A percentile compares a stretch with the other conserved stretches of the same genome.
Evolutionary conservation across 345 rosid genomes (phyloP).

Genomic region (Acer saccharum): DNA sequence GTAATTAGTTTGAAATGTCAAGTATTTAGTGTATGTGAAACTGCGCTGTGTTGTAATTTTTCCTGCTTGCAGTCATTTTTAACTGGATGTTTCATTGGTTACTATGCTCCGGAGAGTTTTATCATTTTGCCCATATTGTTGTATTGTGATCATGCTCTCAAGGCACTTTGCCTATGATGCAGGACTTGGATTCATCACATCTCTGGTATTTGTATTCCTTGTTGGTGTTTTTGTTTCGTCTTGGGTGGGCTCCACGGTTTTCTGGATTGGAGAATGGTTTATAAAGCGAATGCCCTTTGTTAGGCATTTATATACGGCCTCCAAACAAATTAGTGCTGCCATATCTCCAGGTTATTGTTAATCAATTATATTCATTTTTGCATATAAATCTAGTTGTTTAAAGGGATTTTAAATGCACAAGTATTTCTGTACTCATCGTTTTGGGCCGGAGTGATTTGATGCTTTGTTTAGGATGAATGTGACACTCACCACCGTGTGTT

Average conservation of each 20-base stretch:
- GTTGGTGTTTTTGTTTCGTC: conserved; percentile 70
- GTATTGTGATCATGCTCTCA: conserved; percentile 10
- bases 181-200: conserved; percentile 75
- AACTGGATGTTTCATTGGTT: neutral
- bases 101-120: conserved; percentile 6
- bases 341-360: conserved; percentile 60
- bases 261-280: conserved; percentile 76
- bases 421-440: conserved; percentile 2
- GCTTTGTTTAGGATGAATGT: neutral
- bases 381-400: conserved; percentile 7
- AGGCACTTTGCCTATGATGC: conserved; percentile 27
- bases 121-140: neutral
- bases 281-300: conserved; percentile 70
- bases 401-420: conserved; percentile 14
- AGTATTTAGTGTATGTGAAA: neutral
- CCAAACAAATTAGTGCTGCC: conserved; percentile 77
- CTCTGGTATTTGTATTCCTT: conserved; percentile 61
- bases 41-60: neutral
- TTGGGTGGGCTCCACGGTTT: conserved; percentile 65
- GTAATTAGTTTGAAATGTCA: neutral
- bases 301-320: conserved; percentile 68
- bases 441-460: neutral
- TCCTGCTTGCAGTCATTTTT: neutral
- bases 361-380: neutral
- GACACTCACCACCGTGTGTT: neutral